Conservation (phyloP, 257 asterid species). For the Solanum megistacrolobum region DNA sequence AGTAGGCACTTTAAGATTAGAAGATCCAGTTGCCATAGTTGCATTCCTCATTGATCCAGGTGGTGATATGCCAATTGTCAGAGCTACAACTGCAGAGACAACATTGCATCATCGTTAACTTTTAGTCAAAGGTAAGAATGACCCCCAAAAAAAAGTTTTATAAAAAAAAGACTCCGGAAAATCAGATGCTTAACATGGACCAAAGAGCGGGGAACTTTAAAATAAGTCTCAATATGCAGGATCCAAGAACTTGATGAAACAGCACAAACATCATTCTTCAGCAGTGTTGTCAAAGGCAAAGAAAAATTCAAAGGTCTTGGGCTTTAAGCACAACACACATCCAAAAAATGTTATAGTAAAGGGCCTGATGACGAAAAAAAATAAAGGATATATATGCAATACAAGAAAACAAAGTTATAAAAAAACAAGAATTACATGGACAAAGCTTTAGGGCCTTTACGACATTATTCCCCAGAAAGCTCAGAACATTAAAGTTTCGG, state of each 20-base stretch:
- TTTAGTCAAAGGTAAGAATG: background rate
- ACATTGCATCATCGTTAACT: background rate
- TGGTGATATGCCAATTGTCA: constrained; percentile 22
- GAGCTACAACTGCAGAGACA: constrained; percentile 29
- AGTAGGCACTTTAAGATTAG: constrained; percentile 28
- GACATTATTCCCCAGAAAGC: background rate
- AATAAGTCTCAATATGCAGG: background rate
- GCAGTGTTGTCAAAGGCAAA: background rate
- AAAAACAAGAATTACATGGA: background rate
- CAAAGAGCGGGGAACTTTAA: background rate
- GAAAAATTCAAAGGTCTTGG: background rate
- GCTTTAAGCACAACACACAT: background rate
- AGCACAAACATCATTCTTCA: background rate
- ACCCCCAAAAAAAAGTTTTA: background rate
- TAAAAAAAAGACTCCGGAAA: background rate
- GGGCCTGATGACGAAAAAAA: background rate
- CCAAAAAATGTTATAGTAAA: background rate
- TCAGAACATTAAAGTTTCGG: background rate
- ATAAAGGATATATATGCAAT: background rate
- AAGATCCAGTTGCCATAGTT: constrained; percentile 45
- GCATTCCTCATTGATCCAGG: constrained; percentile 26
- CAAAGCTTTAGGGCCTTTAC: background rate
- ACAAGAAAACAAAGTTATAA: background rate
- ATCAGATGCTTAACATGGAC: background rate
- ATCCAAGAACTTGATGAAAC: background rate